These are phyloP conservation scores for Claviceps sp. DNA, from an alignment of 2,329 filamentous ascomycete species.

Conservation along the genomic window DNA sequence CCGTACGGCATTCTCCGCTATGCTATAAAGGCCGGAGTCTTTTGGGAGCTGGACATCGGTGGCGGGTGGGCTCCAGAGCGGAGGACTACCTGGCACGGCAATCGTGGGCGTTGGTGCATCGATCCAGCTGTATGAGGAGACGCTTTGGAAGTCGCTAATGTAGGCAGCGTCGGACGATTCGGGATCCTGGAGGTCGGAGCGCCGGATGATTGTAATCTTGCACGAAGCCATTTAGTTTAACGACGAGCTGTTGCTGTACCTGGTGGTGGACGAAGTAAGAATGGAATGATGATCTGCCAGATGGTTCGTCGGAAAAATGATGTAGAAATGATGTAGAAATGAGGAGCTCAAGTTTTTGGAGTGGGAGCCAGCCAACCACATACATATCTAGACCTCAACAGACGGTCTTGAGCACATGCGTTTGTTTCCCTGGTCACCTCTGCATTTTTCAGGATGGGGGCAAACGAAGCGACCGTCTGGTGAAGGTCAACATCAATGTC, in stretches of 20 bases:
- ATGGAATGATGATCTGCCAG: not conserved
- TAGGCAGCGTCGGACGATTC: not conserved
- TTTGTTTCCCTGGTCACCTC: no score
- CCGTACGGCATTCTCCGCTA: constrained; percentile 31
- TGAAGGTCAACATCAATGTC: no score
- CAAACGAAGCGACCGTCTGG: no score
- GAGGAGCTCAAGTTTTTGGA: no score
- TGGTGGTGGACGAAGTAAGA: not conserved
- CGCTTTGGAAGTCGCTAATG: constrained; percentile 24
- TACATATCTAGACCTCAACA: no score
- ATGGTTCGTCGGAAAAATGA: not conserved
- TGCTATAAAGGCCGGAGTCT: constrained; percentile 28
- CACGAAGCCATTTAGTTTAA: not conserved
- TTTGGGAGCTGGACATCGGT: constrained; percentile 14
- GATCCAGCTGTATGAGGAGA: constrained; percentile 39
- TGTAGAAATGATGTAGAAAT: no score
- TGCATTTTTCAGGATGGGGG: no score
- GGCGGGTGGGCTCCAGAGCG: constrained; percentile 21
- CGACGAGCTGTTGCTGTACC: not conserved
- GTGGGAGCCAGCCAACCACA: not conserved
- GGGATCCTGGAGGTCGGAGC: not conserved
- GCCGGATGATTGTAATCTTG: not conserved
- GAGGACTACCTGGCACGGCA: constrained; percentile 26
- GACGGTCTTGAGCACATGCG: no score
- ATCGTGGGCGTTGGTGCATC: constrained; percentile 27